phyloP scores from a whole-genome alignment of 495 filamentous ascomycete species.

The Aspergillus heteromorphus region DNA sequence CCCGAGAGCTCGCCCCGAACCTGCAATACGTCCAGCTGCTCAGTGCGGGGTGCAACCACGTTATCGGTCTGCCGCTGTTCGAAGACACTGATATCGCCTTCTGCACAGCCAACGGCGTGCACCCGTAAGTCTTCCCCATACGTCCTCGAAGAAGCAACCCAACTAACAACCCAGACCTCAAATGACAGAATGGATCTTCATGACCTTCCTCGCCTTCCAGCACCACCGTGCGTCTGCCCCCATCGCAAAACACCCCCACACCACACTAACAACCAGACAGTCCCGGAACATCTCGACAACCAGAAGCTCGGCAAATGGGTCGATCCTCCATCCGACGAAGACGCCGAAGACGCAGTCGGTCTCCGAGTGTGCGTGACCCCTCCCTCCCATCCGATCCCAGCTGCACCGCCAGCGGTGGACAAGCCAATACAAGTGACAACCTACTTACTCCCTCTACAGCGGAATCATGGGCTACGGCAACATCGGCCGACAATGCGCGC shows the following conservation, averaged over 20 bases:
- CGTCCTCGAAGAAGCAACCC: too few relatives aligned
- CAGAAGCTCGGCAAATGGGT: conserved; percentile 52
- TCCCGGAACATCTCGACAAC: conserved; percentile 44
- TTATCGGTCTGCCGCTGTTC: conserved; percentile 49
- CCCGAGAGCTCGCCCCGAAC: conserved; percentile 42
- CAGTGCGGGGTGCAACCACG: conserved; percentile 56
- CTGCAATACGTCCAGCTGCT: conserved; percentile 58
- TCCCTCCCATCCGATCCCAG: too few relatives aligned
- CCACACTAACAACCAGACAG: not conserved
- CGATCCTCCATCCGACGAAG: conserved; percentile 20
- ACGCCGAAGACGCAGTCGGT: conserved; percentile 36
- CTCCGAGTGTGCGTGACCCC: conserved; percentile 29
- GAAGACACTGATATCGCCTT: conserved; percentile 51
- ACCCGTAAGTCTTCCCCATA: conserved; percentile 34
- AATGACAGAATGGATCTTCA: conserved; percentile 63
- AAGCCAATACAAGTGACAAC: too few relatives aligned
- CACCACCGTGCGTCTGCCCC: conserved; percentile 24
- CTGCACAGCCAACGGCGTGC: conserved; percentile 56
- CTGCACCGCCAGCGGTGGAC: too few relatives aligned
- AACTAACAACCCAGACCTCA: conserved; percentile 41
- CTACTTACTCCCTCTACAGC: not conserved
- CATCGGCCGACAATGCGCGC: conserved; percentile 63
- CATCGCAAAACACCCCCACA: not conserved
- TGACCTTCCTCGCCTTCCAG: conserved; percentile 44
- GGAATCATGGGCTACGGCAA: conserved; percentile 71